Evolutionary conservation across 257 asterid genomes (phyloP).

Genomic region (Agastache rugosa): DNA sequence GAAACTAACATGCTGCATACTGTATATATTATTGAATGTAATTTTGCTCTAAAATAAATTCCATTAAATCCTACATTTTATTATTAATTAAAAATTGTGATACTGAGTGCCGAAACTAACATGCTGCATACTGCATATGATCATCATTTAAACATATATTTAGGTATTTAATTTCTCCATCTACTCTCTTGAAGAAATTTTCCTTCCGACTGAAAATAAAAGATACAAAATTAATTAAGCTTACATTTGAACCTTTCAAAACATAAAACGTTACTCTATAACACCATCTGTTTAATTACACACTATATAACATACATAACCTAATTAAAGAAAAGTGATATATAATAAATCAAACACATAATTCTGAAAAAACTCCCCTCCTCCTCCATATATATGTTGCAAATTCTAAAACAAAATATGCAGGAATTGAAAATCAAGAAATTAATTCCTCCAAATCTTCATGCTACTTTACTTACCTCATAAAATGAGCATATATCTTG

Average conservation of each 20-base stretch:
- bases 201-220: background rate
- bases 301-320: background rate
- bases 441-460: background rate
- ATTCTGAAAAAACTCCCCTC: background rate
- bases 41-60: too few relatives aligned
- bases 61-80: too few relatives aligned
- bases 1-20: too few relatives aligned
- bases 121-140: too few relatives aligned
- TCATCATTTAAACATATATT: too few relatives aligned
- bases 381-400: background rate
- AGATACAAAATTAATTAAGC: background rate
- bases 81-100: too few relatives aligned
- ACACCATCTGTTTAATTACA: constrained; percentile 8
- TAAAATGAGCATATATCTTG: background rate
- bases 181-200: background rate
- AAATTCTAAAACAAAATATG: constrained; percentile 4
- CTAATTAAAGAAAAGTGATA: background rate
- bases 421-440: background rate
- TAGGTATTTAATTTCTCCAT: background rate
- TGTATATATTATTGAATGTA: too few relatives aligned
- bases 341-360: constrained; percentile 3
- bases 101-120: too few relatives aligned
- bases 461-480: constrained; percentile 24
- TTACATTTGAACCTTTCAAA: background rate
- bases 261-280: background rate